Base-by-base conservation (phyloP, 345 rosid species). In the Bruguiera gymnorhiza region DNA sequence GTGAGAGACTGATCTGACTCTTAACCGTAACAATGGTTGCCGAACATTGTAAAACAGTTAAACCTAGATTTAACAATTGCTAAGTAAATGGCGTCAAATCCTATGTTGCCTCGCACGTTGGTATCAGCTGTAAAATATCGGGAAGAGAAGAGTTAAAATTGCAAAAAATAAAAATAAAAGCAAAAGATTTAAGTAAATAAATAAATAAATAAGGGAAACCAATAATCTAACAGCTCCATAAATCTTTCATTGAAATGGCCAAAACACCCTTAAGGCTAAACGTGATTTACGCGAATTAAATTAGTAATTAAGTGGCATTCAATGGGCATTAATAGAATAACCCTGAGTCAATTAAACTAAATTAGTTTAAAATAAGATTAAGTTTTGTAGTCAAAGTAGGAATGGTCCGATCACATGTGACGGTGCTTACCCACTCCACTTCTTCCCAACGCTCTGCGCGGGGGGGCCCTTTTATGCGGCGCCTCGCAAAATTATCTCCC, bases 321-420 rank as follows among this genome's bases (percentile, higher is more conserved):
- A 11, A 71, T 34, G 48, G 56, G 48, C 21, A 8, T n/a, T 26
- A 75, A 65, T 68, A 39, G 70, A 52, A 23, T 30, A 24, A 32
- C 2, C 36, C 56, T 34, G 36, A 62, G 23, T 36, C 29, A 8
- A 27, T 34, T 50, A 23, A 23, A 32, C 63, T 39, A 31, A 39
- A 11, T 43, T 43, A 13, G 18, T 11, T 43, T 43, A 37, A 43
- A 43, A 11, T 43, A 43, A 3, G 2, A 43, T 60, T 64, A 34
- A 56, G 66, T 69, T 70, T 18, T 37, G 37, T 46, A 70, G 88
- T 84, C 86, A 84, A 77, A 82, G 10, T 13, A 46, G 54, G 73
- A 75, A 81, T 58, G 80, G 73, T 67, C 70, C 69, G 70, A 58
- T 55, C 59, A 78, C 86, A 84, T 82, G 86, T 85, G 87, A 81